Percentiles rank a stretch among this genome's conserved stretches.
Conservation (phyloP, 495 filamentous ascomycete genomes). For the Xylaria curta region DNA sequence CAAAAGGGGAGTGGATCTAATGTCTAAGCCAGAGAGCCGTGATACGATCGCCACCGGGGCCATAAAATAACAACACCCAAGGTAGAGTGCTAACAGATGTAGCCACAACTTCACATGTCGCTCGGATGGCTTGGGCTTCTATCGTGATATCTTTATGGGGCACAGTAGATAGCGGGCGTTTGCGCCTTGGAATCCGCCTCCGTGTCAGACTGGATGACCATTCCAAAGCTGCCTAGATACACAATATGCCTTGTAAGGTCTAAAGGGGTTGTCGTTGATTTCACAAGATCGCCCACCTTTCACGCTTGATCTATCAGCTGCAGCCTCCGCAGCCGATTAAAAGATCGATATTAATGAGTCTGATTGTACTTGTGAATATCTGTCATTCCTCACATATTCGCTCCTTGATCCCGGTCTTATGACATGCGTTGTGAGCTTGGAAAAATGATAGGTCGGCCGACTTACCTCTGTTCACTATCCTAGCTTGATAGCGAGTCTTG, state of each 20-base stretch:
- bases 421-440: too few species aligned
- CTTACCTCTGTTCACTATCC: too few species aligned
- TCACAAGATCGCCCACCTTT: too few species aligned
- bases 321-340: too few species aligned
- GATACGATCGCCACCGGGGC: constrained; percentile 19
- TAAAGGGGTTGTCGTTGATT: too few species aligned
- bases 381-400: too few species aligned
- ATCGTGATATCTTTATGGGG: constrained; percentile 41
- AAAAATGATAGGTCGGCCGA: too few species aligned
- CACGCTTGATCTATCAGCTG: too few species aligned
- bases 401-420: too few species aligned
- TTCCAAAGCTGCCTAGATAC: background rate
- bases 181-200: background rate
- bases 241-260: background rate
- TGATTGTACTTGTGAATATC: too few species aligned
- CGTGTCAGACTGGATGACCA: background rate
- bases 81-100: constrained; percentile 41
- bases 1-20: constrained; percentile 30
- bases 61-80: background rate
- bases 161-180: constrained; percentile 23
- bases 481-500: too few species aligned
- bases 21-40: constrained; percentile 15
- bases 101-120: constrained; percentile 48
- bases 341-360: too few species aligned
- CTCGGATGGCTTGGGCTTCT: constrained; percentile 40